Percentiles rank a stretch among this genome's conserved stretches.
phyloP scores from a whole-genome alignment of 495 filamentous ascomycete genomes.

The Penicillium odoratum region DNA sequence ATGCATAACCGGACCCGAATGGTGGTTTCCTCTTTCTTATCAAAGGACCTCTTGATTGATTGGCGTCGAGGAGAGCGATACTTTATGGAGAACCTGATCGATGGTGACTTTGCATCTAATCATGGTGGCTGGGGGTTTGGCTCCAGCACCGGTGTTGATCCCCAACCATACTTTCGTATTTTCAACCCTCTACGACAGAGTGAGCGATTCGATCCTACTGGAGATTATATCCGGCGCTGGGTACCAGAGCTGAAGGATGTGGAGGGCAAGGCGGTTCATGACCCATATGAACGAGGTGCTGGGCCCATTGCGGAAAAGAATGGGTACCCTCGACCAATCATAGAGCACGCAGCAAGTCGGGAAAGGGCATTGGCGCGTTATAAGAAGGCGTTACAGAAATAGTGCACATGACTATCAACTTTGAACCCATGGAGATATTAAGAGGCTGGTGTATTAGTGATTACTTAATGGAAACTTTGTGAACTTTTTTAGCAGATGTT shows the following conservation, averaged over 20 bases:
- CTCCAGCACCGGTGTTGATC: slow-evolving; percentile 79
- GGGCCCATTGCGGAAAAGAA: slow-evolving; percentile 56
- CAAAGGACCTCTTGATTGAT: slow-evolving; percentile 84
- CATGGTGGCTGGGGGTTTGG: slow-evolving; percentile 92
- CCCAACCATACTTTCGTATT: slow-evolving; percentile 89
- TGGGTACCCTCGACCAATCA: slow-evolving; percentile 74
- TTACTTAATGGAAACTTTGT: too few species aligned
- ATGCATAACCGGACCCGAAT: slow-evolving; percentile 93
- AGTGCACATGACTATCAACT: neutral
- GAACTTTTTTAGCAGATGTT: too few species aligned
- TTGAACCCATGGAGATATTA: neutral
- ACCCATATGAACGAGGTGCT: slow-evolving; percentile 70
- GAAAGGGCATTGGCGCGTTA: slow-evolving; percentile 69
- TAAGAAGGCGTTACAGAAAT: slow-evolving; percentile 54
- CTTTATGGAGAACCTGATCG: slow-evolving; percentile 87
- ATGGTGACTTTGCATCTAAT: slow-evolving; percentile 91
- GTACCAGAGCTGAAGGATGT: slow-evolving; percentile 62
- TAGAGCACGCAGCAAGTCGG: slow-evolving; percentile 69
- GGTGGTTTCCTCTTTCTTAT: slow-evolving; percentile 83
- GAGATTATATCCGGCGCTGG: slow-evolving; percentile 60
- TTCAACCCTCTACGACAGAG: slow-evolving; percentile 88
- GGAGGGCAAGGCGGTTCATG: slow-evolving; percentile 66
- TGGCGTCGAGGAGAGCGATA: slow-evolving; percentile 88
- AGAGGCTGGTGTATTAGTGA: too few species aligned
- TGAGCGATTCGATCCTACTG: slow-evolving; percentile 69